Evolutionary conservation across 2,329 filamentous ascomycete species (phyloP), one percentile per base, ranked within the genome.

Genomic region (Pseudofabraea citricarpa): DNA sequence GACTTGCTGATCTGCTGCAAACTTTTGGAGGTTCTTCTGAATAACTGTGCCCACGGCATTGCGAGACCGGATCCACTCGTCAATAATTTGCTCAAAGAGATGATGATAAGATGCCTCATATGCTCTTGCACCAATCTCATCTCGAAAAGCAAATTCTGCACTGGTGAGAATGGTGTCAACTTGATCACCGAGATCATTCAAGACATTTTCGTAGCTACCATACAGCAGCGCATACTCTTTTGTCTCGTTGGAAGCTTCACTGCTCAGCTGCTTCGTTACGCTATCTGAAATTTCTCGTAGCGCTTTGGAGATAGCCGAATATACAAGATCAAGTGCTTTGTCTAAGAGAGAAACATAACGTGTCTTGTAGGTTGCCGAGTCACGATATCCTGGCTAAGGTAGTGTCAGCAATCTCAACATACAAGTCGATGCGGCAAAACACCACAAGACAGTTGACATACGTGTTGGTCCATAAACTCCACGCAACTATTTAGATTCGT

Each of bases 391-490:
- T 7, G 87, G 78, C 85, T 89, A 54, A 15, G 38, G 13, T 16
- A 21, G 2, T 7, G 35, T 47, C 40, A 52, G 41, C 50, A 43
- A 18, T 6, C 4, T 12, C 13, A 2, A n/a, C 15, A n/a, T n/a
- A 24, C n/a, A 3, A n/a, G 21, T 52, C 23, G 49, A 43, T 23
- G 33, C 18, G 26, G 15, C n/a, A 21, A 12, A 13, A 18, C 3
- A 23, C 18, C n/a, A 23, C 2, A 29, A 26, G 21, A 18, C 32
- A 15, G 13, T 21, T 22, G 27, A 63, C 83, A 62, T 66, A 90
- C 86, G 69, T 96, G 88, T 41, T 79, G 74, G 48, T 87, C 79
- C 90, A 97, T 96, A 60, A 97, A 97, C 22, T 83, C 84, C 54
- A 98, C 80, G 62, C 91, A 98, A 41, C 88, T 81, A 64, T 97